A percentile compares a stretch with the other conserved stretches of the same genome.
phyloP scores from a whole-genome alignment of 2,329 filamentous ascomycete genomes.

The Juglanconis juglandina region DNA sequence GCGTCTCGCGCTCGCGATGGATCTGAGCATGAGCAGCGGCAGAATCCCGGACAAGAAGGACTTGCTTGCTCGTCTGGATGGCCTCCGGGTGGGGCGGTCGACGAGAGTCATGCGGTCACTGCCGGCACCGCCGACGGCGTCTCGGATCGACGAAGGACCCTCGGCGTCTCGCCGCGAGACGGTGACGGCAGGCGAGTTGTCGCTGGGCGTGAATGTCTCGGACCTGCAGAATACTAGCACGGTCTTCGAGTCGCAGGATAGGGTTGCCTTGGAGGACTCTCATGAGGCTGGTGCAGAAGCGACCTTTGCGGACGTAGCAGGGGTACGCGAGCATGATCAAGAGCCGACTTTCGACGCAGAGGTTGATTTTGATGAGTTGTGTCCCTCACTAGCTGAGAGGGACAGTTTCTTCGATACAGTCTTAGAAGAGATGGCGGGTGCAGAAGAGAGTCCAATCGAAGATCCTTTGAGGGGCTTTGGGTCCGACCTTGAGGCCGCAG shows the following conservation, averaged over 20 bases:
- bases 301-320: background rate
- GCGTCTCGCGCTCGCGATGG: slow-evolving; percentile 41
- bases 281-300: background rate
- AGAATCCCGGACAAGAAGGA: slow-evolving; percentile 38
- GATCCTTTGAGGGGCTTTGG: background rate
- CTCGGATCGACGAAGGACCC: background rate
- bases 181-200: background rate
- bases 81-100: background rate
- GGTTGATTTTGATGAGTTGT: background rate
- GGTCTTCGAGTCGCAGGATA: background rate
- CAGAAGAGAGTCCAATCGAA: background rate
- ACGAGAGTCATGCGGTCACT: background rate
- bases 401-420: background rate
- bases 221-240: background rate
- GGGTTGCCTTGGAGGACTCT: background rate
- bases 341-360: background rate
- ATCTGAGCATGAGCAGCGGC: slow-evolving; percentile 42
- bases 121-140: background rate
- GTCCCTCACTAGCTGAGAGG: background rate
- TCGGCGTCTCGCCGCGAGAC: background rate
- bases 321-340: background rate
- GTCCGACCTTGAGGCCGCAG: background rate
- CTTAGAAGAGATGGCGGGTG: background rate
- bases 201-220: background rate
- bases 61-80: slow-evolving; percentile 35